Conservation (phyloP, 139 green algal species). For the Medakamo hakoo region DNA sequence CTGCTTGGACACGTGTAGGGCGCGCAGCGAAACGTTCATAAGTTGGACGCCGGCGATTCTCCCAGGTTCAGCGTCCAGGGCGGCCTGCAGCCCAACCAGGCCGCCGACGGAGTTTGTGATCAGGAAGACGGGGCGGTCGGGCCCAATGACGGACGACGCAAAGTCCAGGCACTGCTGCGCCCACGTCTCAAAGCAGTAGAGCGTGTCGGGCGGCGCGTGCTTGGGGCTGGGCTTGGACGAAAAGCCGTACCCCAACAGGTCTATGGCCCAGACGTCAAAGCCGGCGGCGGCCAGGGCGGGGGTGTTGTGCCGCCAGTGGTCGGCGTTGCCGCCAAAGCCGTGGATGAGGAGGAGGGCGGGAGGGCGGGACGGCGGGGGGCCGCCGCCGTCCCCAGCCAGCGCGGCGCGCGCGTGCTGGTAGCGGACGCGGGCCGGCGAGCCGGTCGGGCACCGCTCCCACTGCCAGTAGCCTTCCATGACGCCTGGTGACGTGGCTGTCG, state of each 20-base stretch:
- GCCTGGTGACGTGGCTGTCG: no score
- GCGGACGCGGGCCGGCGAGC: neutral
- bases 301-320: slow-evolving; percentile 83
- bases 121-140: slow-evolving; percentile 46
- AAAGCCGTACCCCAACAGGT: slow-evolving; percentile 75
- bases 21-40: slow-evolving; percentile 66
- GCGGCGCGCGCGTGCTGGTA: neutral
- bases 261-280: slow-evolving; percentile 59
- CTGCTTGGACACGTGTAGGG: slow-evolving; percentile 38
- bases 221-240: slow-evolving; percentile 65
- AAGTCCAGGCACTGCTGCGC: slow-evolving; percentile 67
- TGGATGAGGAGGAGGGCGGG: slow-evolving; percentile 58
- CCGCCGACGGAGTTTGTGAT: slow-evolving; percentile 81
- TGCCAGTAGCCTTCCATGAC: slow-evolving; percentile 38
- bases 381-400: no score
- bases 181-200: slow-evolving; percentile 65
- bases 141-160: slow-evolving; percentile 29
- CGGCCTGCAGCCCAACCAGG: slow-evolving; percentile 40
- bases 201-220: slow-evolving; percentile 19
- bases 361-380: neutral
- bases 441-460: slow-evolving; percentile 28
- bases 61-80: slow-evolving; percentile 24
- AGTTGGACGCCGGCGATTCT: slow-evolving; percentile 57
- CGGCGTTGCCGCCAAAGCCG: slow-evolving; percentile 86
- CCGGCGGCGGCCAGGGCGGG: slow-evolving; percentile 28